Evolutionary conservation across 495 filamentous ascomycete genomes (phyloP).

Genomic region (Pyronema omphalodes): DNA sequence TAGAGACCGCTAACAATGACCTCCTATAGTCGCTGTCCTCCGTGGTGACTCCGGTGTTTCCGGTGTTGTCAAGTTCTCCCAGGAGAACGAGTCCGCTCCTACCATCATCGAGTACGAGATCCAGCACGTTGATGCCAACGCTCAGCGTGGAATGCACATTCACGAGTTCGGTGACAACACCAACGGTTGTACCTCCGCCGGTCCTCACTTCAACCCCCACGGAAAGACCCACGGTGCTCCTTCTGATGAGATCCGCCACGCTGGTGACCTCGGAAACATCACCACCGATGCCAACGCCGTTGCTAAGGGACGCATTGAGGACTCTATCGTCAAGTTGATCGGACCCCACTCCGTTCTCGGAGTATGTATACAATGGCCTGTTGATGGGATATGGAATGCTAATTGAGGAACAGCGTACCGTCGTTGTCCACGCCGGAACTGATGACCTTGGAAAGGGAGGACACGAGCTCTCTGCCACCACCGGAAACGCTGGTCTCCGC

Average conservation of each 20-base stretch:
- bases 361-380: conserved; percentile 36
- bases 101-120: conserved; percentile 89
- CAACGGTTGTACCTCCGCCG: conserved; percentile 96
- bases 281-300: conserved; percentile 84
- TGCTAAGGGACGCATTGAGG: conserved; percentile 52
- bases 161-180: conserved; percentile 99
- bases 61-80: conserved; percentile 89
- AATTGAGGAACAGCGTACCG: conserved; percentile 47
- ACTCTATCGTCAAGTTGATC: conserved; percentile 80
- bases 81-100: conserved; percentile 54
- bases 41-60: conserved; percentile 88
- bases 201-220: conserved; percentile 96
- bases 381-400: neutral
- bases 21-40: conserved; percentile 70
- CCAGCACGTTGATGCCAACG: conserved; percentile 78
- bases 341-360: conserved; percentile 89
- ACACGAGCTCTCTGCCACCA: conserved; percentile 88
- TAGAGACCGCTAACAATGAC: neutral
- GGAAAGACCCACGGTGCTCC: conserved; percentile 83
- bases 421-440: conserved; percentile 85
- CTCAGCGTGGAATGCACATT: conserved; percentile 91
- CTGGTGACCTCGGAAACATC: conserved; percentile 94
- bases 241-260: conserved; percentile 64
- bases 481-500: conserved; percentile 79
- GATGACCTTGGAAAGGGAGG: conserved; percentile 87